phyloP scores from a whole-genome alignment of 768 basidiomycete genomes.

The Suillus subaureus region DNA sequence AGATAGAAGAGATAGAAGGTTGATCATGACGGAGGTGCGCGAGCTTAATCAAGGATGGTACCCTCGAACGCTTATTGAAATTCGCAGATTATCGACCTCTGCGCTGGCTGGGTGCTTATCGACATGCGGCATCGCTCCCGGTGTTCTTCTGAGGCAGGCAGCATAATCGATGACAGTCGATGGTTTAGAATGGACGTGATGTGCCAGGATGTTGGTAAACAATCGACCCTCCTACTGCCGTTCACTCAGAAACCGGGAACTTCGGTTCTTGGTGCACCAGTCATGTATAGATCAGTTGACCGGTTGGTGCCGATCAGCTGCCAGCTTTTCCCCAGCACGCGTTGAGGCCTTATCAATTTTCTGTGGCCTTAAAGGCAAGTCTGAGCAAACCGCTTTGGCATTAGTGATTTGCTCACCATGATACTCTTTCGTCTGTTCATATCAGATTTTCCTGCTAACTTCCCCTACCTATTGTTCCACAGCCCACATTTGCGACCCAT shows the following conservation, averaged over 20 bases:
- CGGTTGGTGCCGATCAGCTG: neutral
- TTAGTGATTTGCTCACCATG: neutral
- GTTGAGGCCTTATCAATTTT: neutral
- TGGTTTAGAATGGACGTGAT: neutral
- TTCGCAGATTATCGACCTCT: neutral
- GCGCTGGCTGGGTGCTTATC: neutral
- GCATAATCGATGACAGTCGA: neutral
- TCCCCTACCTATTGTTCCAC: neutral
- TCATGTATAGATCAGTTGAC: neutral
- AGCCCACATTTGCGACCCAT: neutral
- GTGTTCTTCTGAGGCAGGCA: neutral
- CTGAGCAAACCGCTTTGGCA: neutral
- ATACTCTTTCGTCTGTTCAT: neutral
- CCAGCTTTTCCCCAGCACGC: neutral
- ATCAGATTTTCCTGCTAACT: neutral
- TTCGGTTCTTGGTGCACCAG: neutral
- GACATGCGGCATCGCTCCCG: neutral
- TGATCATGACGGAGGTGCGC: neutral
- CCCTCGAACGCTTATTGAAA: neutral
- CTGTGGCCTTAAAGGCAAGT: neutral
- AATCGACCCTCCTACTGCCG: neutral
- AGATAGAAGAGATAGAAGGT: neutral
- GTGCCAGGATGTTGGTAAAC: neutral
- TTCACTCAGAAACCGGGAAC: neutral
- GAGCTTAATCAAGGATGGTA: neutral